Evolutionary conservation across 2,329 filamentous ascomycete genomes (phyloP), one percentile per base, ranked within the genome.

Genomic region (Coniochaeta sp.): DNA sequence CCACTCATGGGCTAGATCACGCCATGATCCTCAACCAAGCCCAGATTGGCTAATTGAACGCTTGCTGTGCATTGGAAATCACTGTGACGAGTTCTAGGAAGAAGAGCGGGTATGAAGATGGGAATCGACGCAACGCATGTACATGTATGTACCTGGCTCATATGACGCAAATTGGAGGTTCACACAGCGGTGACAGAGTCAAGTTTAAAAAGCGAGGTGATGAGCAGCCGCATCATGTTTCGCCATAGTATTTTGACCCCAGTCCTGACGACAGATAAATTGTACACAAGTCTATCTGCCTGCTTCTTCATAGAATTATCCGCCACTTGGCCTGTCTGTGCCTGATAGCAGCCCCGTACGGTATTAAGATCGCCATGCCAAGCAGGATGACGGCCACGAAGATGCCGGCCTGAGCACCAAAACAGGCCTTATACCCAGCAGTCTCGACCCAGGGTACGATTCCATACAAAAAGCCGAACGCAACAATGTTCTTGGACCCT

Each of bases 401-500:
- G n/a, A 71, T 67, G 22, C 68, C 69, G 2, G 68, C 66, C 56
- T 69, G 68, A 2, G 64, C 61, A 9, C 68, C 70, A 34, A 70
- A 71, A 55, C 69, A 70, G 54, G 64, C 63, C 16, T 67, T 60
- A 42, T 70, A 72, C 4, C 69, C 68, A 1, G 65, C 66, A 52
- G 65, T 38, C 38, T 65, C 59, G 2, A 70, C 68, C 77, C 77
- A 79, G 1, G 75, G 75, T 3, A 77, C 67, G 24, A 79, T 71
- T 1, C 73, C 77, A 55, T 78, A 77, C 17, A 78, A 63, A 62
- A 80, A 78, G 2, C 76, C 76, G 62, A 80, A 81, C 4, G 77
- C 75, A 7, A 79, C 75, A 30, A 80, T 72, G 61, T 80, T 79
- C 66, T 76, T 77, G n/a, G 73, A 64, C 1, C 72, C 72, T 71